Evolutionary conservation across 257 asterid species (phyloP), one percentile per base, ranked within the genome.

Genomic region (Salvia splendens): DNA sequence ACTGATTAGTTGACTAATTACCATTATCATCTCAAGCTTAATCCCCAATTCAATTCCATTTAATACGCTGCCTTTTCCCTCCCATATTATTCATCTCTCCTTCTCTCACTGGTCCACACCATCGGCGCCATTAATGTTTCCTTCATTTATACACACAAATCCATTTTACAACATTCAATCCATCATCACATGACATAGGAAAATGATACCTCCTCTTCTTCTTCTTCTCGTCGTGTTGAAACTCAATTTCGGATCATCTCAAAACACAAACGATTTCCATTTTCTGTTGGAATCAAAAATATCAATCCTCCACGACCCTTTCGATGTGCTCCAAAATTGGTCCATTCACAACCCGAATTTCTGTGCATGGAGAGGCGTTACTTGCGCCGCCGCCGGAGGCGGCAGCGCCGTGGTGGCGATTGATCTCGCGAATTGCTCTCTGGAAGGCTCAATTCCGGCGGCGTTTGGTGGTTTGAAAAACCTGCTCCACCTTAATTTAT

Each of bases 401-500:
- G 24, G 24, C n/a, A n/a, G 58, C 55, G 32, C 8, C 8, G 40
- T 86, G 41, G 73, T 83, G 69, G 69, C 73, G 0, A 71, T 89
- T 3, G 78, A 84, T 54, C 91, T 92, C 42, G 78, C 98, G 0
- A 73, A 49, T 32, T 83, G 73, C 48, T 84, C 92, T 6, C 78
- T 92, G 0, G 15, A 58, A 7, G 98, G 98, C 61, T 48, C 95
- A 3, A 65, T 92, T 14, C 82, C 98, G 51, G 89, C 96, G 8
- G 73, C 95, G 1, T 65, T 92, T n/a, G 82, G 75, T 70, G 83
- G 69, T 10, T 64, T 92, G 45, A 77, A 72, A 30, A 55, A 87
- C 91, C 95, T 92, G 79, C 91, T 87, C 92, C 93, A 75, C 82
- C 96, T 89, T 48, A 83, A 87, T 68, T 92, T 92, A 51, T 89